These are phyloP conservation scores for Hypoxylon sp. DNA, from an alignment of 2,329 filamentous ascomycete species.

Conservation along the genomic window DNA sequence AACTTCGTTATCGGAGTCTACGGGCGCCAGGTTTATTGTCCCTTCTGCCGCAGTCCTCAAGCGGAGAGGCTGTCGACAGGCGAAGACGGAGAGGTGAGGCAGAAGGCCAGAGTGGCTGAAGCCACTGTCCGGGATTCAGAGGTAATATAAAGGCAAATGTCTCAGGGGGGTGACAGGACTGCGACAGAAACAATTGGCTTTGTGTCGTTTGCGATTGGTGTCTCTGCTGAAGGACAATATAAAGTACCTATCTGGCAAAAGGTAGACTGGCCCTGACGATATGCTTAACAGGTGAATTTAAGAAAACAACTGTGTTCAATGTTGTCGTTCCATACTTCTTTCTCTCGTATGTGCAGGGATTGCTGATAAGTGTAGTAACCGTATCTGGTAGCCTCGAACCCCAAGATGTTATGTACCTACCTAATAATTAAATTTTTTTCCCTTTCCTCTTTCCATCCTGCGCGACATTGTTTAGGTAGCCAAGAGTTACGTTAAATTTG, in stretches of 20 bases:
- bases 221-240: slow-evolving; percentile 27
- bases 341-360: slow-evolving; percentile 38
- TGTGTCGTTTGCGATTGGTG: slow-evolving; percentile 26
- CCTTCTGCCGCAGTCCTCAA: slow-evolving; percentile 37
- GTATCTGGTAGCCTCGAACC: slow-evolving; percentile 37
- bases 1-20: slow-evolving; percentile 63
- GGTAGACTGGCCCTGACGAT: slow-evolving; percentile 10
- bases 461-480: slow-evolving; percentile 35
- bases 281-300: slow-evolving; percentile 28
- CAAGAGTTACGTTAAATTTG: slow-evolving; percentile 43
- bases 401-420: slow-evolving; percentile 8
- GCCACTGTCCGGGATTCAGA: slow-evolving; percentile 40
- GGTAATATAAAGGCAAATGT: slow-evolving; percentile 38
- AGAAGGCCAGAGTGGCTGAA: slow-evolving; percentile 43
- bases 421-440: slow-evolving; percentile 37
- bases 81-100: slow-evolving; percentile 27
- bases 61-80: slow-evolving; percentile 42
- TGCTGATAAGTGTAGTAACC: slow-evolving; percentile 40
- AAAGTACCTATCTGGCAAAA: slow-evolving; percentile 30
- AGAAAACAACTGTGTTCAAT: slow-evolving; percentile 43
- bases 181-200: slow-evolving; percentile 35
- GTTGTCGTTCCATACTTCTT: slow-evolving; percentile 37
- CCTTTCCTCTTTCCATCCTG: slow-evolving; percentile 29
- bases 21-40: slow-evolving; percentile 65
- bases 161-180: slow-evolving; percentile 39